Conservation (phyloP, 2,329 filamentous ascomycete genomes). For the Nothopassalora personata region DNA sequence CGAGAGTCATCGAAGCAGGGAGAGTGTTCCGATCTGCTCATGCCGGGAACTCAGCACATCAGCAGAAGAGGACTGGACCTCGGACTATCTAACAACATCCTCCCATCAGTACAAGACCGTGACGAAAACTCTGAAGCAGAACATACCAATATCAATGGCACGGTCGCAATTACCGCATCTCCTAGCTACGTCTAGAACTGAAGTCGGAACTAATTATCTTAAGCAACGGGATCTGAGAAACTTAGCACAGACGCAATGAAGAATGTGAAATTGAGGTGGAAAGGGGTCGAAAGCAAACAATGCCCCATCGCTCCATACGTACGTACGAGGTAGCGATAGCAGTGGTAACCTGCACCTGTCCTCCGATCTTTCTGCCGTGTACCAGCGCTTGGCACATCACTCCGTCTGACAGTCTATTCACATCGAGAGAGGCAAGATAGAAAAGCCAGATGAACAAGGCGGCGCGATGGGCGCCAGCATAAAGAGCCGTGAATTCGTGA, state of each 20-base stretch:
- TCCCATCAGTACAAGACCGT: too few species aligned
- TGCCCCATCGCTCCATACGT: not conserved
- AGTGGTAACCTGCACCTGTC: not conserved
- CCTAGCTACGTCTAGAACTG: too few species aligned
- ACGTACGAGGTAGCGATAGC: not conserved
- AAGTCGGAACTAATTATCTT: too few species aligned
- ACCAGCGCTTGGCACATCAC: not conserved
- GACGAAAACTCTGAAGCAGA: too few species aligned
- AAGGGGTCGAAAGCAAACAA: not conserved
- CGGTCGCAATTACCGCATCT: too few species aligned
- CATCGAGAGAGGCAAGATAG: not conserved
- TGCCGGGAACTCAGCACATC: too few species aligned
- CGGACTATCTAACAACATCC: too few species aligned
- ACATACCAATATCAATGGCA: too few species aligned
- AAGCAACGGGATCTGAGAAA: too few species aligned
- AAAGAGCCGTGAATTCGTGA: not conserved
- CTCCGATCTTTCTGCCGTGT: not conserved
- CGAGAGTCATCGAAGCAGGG: too few species aligned
- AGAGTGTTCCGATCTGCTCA: too few species aligned
- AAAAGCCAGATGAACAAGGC: not conserved
- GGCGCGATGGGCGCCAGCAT: not conserved
- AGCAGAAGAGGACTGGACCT: too few species aligned
- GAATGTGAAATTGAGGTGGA: not conserved
- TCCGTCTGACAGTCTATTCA: not conserved
- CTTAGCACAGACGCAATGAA: not conserved